Evolutionary conservation across 1,284 basidiomycete species (phyloP), one percentile per base, ranked within the genome.

Genomic region (Serendipita sp.): DNA sequence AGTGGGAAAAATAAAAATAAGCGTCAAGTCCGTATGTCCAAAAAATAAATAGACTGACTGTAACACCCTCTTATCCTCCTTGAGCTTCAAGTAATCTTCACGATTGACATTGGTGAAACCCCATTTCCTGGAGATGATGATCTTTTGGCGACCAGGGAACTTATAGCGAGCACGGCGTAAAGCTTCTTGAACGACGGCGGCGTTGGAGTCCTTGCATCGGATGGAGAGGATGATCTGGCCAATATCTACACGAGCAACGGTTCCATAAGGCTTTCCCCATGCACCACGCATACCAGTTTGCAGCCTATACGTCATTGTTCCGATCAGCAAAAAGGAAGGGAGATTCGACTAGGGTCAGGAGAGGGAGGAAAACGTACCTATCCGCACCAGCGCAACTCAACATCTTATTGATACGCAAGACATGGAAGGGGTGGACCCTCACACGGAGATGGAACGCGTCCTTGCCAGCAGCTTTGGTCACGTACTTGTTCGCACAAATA

Each of bases 331-430:
- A 22, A 22, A 22, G 22, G 22, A 22, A 22, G 22, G 22, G 22
- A 22, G 17, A 15, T 10, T 30, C n/a, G 10, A 13, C 22, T 22
- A 22, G 22, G 22, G 22, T 22, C 22, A 22, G 22, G 22, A 22
- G 22, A 22, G 22, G 22, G 22, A 2, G 22, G 22, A 2, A 34
- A 30, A 10, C 81, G 43, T 64, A 85, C 86, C 88, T 82, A 93
- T 98, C 95, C 71, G 95, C 94, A 74, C 95, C 95, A 70, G 95
- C 95, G 76, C 95, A 97, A 66, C 89, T 92, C 82, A 98, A 91
- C 91, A 97, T 98, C 87, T 99, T 99, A 91, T 99, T 97, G 88
- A 97, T 98, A 70, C 95, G 91, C 77, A 99, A 79, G 70, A 98
- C 92, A 77, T 98, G 95, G 92, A 90, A 97, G 66, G 95, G 95